These are phyloP conservation scores for Dactylellina parvicollis DNA, from an alignment of 2,329 filamentous ascomycete genomes.

Conservation along the genomic window DNA sequence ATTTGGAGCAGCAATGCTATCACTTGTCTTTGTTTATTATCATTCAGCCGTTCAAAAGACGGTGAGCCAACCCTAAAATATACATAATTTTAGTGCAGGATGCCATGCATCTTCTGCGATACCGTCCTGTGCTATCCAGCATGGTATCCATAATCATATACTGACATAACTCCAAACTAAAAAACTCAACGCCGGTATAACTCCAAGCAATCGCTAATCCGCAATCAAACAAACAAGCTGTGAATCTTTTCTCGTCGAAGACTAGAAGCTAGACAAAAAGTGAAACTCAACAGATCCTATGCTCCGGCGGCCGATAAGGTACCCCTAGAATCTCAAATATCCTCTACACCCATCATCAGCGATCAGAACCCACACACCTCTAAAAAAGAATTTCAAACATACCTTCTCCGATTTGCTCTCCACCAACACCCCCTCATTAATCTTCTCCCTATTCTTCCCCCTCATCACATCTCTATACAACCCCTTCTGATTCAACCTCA, in stretches of 20 bases:
- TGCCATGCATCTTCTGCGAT: too few relatives aligned
- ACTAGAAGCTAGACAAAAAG: too few relatives aligned
- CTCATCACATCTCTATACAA: constrained; percentile 77
- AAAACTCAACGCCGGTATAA: too few relatives aligned
- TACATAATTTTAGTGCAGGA: neutral
- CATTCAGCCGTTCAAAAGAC: too few relatives aligned
- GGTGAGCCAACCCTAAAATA: neutral
- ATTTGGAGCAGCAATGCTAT: neutral
- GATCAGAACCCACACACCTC: neutral
- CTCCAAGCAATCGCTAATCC: too few relatives aligned
- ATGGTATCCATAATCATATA: neutral
- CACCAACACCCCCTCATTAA: constrained; percentile 75
- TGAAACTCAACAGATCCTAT: constrained; percentile 74
- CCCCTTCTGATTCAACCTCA: constrained; percentile 85
- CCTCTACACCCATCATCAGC: constrained; percentile 60
- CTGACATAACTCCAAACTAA: neutral
- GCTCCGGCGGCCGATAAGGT: constrained; percentile 80
- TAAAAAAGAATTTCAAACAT: neutral
- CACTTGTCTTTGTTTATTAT: constrained; percentile 4
- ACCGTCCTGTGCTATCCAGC: too few relatives aligned
- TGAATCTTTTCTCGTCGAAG: too few relatives aligned
- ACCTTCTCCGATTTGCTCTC: constrained; percentile 76
- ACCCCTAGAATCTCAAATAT: constrained; percentile 86
- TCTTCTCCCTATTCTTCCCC: constrained; percentile 68
- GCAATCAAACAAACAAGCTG: neutral